A percentile compares a stretch with the other conserved stretches of the same genome.
These are phyloP conservation scores for Catenaria anguillulae DNA, from an alignment of 371 early-diverging fungal genomes.

Conservation along the genomic window DNA sequence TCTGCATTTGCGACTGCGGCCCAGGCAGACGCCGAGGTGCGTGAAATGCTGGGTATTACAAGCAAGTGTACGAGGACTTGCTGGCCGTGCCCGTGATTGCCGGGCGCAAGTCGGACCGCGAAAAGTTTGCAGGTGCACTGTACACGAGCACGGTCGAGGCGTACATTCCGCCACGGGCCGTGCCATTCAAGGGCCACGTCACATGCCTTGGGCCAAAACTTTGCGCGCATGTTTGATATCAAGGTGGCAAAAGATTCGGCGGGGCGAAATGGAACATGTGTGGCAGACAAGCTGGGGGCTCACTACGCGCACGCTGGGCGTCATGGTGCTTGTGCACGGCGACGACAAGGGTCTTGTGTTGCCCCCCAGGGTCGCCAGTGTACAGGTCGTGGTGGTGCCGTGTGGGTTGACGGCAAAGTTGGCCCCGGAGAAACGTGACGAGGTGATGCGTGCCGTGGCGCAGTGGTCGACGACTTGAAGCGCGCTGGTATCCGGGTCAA, in stretches of 20 bases:
- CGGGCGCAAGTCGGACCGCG: slow-evolving; percentile 98
- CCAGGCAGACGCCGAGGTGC: slow-evolving; percentile 86
- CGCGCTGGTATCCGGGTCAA: slow-evolving; percentile 72
- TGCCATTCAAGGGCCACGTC: slow-evolving; percentile 99
- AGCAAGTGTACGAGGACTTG: slow-evolving; percentile 90
- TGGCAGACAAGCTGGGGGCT: slow-evolving; percentile 99
- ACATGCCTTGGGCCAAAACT: slow-evolving; percentile 99
- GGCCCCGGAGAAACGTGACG: slow-evolving; percentile 47
- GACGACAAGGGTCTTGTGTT: slow-evolving; percentile 98
- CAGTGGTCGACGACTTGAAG: slow-evolving; percentile 51
- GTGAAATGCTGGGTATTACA: slow-evolving; percentile 86
- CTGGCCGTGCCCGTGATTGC: slow-evolving; percentile 98
- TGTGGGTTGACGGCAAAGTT: slow-evolving; percentile 89
- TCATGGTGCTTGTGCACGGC: slow-evolving; percentile 98
- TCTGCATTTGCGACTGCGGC: slow-evolving; percentile 88
- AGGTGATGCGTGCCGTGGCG: slow-evolving; percentile 48
- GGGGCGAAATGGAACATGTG: slow-evolving; percentile 54
- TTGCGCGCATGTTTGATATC: slow-evolving; percentile 97
- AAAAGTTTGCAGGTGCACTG: slow-evolving; percentile 98
- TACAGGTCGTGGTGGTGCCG: slow-evolving; percentile 92
- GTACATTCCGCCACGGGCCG: slow-evolving; percentile 95
- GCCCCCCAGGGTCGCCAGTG: slow-evolving; percentile 89
- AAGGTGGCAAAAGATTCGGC: slow-evolving; percentile 60
- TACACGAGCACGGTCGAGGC: slow-evolving; percentile 99
- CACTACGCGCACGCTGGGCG: slow-evolving; percentile 97